Conservation (phyloP, 1,139 yeast species). For the Groenewaldozyma sp. region DNA sequence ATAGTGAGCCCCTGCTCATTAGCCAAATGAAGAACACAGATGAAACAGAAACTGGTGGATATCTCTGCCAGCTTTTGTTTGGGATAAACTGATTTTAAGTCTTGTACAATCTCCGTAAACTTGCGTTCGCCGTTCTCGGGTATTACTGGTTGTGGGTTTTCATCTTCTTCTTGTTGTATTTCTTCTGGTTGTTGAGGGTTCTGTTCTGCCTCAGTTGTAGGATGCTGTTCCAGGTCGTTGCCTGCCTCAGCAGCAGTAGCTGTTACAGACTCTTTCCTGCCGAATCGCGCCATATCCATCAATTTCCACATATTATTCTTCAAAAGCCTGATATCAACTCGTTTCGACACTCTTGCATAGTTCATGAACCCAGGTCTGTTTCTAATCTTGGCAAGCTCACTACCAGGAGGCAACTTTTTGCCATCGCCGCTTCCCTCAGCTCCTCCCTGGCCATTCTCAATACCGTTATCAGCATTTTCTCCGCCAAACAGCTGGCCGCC, state of each 20-base stretch:
- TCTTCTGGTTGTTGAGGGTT: conserved; percentile 13
- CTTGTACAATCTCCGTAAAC: conserved; percentile 41
- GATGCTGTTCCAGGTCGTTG: conserved; percentile 1
- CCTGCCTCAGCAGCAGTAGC: conserved; percentile 9
- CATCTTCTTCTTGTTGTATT: conserved; percentile 1
- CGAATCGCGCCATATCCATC: conserved; percentile 19
- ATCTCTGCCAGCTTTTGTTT: conserved; percentile 42
- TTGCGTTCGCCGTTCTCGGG: conserved; percentile 22
- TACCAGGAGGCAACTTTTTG: conserved; percentile 9
- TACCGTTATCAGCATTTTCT: not conserved
- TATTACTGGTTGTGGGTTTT: conserved; percentile 6
- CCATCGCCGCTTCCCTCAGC: no score
- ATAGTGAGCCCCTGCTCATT: conserved; percentile 75
- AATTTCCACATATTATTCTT: conserved; percentile 81
- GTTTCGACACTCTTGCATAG: conserved; percentile 73
- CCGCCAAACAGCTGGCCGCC: not conserved
- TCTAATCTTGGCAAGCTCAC: conserved; percentile 13
- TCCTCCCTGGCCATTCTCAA: conserved; percentile 4
- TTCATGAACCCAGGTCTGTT: conserved; percentile 54
- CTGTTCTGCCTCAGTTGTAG: conserved; percentile 2
- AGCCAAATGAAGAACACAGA: conserved; percentile 77
- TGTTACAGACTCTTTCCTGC: conserved; percentile 9
- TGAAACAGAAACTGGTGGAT: conserved; percentile 82
- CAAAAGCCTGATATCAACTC: conserved; percentile 69
- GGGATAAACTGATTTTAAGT: conserved; percentile 28